Evolutionary conservation across 2,329 filamentous ascomycete genomes (phyloP), one percentile per base, ranked within the genome.

Genomic region (Sarocladium oryzae): DNA sequence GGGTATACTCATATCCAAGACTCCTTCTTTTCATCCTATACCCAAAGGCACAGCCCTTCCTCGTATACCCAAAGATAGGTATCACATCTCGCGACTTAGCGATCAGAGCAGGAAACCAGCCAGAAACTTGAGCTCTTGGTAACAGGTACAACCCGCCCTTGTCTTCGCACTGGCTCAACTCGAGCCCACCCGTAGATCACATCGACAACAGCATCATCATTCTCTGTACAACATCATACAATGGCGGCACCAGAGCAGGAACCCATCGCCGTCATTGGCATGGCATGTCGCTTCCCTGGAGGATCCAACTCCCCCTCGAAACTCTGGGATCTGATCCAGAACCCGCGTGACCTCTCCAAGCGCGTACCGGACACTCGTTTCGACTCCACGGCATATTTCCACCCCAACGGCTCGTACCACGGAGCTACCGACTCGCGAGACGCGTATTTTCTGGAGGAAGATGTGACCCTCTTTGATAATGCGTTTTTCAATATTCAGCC

Each of bases 191-290:
- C n/a, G 15, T 32, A 32, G 8, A 32, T 8, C 30, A 32, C 30
- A 32, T 32, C 30, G 15, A 8, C 30, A 8, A 32, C 30, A 8
- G 8, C 30, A 32, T 8, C 30, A 32, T 32, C 30, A 32, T 32
- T 15, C 30, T n/a, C 30, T 32, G 8, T 15, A 32, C 30, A 32
- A 15, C 30, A 32, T 15, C 30, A 37, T 18, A 37, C 35, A 37
- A 37, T 37, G 35, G 37, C 37, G 20, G 7, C 20, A 15, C 20
- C 6, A 21, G 37, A 21, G 4, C 37, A 23, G 16, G 65, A 68
- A 48, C 67, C 69, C 36, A 71, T 73, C 51, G 71, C 69, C 13
- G 59, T 73, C 28, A 59, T 73, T 37, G 70, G 71, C 35, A 66
- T 50, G 20, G 66, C 59, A 2, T 71, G 68, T 55, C 65, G 70